phyloP scores from a whole-genome alignment of 306 rosid genomes.

The Sphenostylis stenocarpa region DNA sequence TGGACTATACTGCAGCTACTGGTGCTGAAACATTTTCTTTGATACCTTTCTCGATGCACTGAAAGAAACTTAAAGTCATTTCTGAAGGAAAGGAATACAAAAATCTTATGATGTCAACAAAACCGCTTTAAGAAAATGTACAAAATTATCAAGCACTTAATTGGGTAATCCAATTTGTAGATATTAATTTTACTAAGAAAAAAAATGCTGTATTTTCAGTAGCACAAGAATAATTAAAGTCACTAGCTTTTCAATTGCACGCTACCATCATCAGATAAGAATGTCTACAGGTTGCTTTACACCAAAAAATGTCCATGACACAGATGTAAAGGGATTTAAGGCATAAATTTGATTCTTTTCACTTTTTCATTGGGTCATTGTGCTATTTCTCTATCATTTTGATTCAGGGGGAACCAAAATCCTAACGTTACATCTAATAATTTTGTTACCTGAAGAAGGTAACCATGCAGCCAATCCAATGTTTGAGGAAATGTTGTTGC shows the following conservation, averaged over 20 bases:
- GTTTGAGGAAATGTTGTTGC: slow-evolving; percentile 92
- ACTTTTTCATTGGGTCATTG: neutral
- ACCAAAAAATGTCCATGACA: neutral
- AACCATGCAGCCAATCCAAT: slow-evolving; percentile 82
- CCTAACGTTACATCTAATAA: neutral
- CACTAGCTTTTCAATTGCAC: neutral
- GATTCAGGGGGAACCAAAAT: neutral
- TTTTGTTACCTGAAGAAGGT: slow-evolving; percentile 82
- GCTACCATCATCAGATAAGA: neutral
- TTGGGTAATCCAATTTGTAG: neutral
- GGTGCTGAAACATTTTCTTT: slow-evolving; percentile 32
- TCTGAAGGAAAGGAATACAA: neutral
- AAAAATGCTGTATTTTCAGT: neutral
- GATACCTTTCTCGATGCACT: slow-evolving; percentile 56
- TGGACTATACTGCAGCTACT: slow-evolving; percentile 28
- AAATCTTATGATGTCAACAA: neutral
- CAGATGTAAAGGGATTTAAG: neutral
- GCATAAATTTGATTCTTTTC: neutral
- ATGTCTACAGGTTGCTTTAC: neutral
- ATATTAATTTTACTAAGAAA: neutral
- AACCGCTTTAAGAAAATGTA: slow-evolving; percentile 10
- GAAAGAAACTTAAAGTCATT: slow-evolving; percentile 23
- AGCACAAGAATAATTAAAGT: neutral
- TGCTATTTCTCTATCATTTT: neutral
- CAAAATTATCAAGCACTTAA: neutral